phyloP scores from a whole-genome alignment of 768 basidiomycete species.

The Boletus tomentosulus region DNA sequence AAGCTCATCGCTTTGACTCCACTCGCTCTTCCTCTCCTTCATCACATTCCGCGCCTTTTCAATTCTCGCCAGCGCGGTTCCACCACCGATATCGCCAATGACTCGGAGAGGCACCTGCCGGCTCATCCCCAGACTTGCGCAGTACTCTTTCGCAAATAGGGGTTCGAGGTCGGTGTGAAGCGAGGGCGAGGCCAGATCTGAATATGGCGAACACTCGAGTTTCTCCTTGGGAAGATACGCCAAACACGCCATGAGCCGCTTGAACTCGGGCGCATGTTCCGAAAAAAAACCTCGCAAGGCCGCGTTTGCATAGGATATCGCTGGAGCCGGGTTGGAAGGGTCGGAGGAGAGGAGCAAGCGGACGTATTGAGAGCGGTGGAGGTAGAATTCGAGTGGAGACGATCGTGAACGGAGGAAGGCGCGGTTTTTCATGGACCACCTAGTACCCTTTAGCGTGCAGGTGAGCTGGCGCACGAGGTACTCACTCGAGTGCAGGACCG shows the following conservation, averaged over 20 bases:
- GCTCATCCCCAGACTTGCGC: slow-evolving; percentile 83
- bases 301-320: slow-evolving; percentile 71
- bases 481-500: slow-evolving; percentile 73
- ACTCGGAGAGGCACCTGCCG: slow-evolving; percentile 84
- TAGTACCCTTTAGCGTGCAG: slow-evolving; percentile 26
- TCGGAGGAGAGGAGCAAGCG: slow-evolving; percentile 64
- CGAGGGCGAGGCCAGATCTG: slow-evolving; percentile 65
- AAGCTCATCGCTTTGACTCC: slow-evolving; percentile 84
- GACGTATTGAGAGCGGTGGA: slow-evolving; percentile 89
- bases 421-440: slow-evolving; percentile 74
- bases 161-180: slow-evolving; percentile 76
- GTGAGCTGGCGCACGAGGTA: background rate
- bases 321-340: slow-evolving; percentile 52
- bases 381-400: slow-evolving; percentile 83
- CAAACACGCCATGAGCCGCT: slow-evolving; percentile 64
- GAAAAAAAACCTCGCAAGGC: slow-evolving; percentile 61
- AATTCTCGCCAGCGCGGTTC: slow-evolving; percentile 85
- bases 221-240: slow-evolving; percentile 65
- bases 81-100: slow-evolving; percentile 89
- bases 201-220: slow-evolving; percentile 68
- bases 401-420: slow-evolving; percentile 61
- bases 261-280: slow-evolving; percentile 60
- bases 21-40: slow-evolving; percentile 90
- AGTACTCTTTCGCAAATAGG: slow-evolving; percentile 86
- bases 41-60: slow-evolving; percentile 94